Conservation (phyloP, 163 green algal genomes). For the Botryococcus braunii region DNA sequence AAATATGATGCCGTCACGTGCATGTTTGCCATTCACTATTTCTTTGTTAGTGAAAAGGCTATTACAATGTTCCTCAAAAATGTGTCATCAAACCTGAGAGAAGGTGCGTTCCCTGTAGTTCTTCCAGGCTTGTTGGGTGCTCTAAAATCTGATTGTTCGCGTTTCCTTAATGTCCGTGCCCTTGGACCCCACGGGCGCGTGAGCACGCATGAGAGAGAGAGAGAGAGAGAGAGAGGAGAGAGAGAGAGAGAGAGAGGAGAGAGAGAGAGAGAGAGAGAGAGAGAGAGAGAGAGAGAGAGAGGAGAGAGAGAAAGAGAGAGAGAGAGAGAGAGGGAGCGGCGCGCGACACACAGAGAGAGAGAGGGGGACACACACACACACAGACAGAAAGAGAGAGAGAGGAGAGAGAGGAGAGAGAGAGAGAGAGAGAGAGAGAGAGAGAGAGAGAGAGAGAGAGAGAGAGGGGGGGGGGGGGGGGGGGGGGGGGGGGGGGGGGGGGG, state of each 20-base stretch:
- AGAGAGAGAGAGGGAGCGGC: no score
- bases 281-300: no score
- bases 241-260: neutral
- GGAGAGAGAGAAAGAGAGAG: no score
- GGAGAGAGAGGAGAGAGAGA: neutral
- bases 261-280: no score
- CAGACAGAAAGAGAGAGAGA: neutral
- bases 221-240: neutral
- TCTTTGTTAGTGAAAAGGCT: constrained; percentile 67
- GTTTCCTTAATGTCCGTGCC: neutral
- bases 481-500: neutral
- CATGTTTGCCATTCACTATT: constrained; percentile 96
- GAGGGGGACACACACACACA: no score
- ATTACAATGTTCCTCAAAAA: constrained; percentile 58
- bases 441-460: neutral
- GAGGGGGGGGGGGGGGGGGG: neutral
- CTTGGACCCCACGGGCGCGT: neutral
- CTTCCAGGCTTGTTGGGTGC: neutral
- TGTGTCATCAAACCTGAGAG: constrained; percentile 49
- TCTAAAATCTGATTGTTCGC: neutral
- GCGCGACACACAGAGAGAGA: no score
- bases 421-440: neutral
- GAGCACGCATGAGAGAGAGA: neutral
- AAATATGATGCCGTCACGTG: constrained; percentile 75
- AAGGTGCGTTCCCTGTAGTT: constrained; percentile 20